A percentile compares a stretch with the other conserved stretches of the same genome.
Evolutionary conservation across 2,329 filamentous ascomycete species (phyloP).

Genomic region (Ampelomyces quisqualis): DNA sequence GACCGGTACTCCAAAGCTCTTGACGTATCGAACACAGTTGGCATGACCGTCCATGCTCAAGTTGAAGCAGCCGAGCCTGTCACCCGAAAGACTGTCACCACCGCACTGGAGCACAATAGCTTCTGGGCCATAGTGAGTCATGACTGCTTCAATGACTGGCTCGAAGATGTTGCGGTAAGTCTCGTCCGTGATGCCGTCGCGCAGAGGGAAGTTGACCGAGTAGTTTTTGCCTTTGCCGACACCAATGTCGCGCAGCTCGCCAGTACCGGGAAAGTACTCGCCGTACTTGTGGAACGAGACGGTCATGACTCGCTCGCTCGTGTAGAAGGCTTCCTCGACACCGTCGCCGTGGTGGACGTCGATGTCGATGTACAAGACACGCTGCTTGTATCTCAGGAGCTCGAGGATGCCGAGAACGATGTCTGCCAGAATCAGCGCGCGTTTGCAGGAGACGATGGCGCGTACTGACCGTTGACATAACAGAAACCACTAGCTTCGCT

Average conservation of each 20-base stretch:
- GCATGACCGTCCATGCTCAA: constrained; percentile 69
- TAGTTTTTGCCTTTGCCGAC: constrained; percentile 68
- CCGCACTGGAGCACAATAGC: constrained; percentile 70
- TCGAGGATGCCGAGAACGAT: constrained; percentile 93
- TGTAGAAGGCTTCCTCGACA: constrained; percentile 71
- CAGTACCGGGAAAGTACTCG: constrained; percentile 70
- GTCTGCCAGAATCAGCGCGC: constrained; percentile 55
- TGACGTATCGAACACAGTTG: constrained; percentile 69
- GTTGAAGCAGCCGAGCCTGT: constrained; percentile 69
- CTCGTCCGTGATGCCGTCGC: constrained; percentile 67
- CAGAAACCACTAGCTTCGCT: constrained; percentile 94
- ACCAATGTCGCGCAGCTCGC: constrained; percentile 67
- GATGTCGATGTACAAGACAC: constrained; percentile 93
- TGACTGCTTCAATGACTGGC: constrained; percentile 65
- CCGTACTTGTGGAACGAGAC: constrained; percentile 73
- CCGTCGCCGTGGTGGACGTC: constrained; percentile 89
- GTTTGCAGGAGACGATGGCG: not conserved
- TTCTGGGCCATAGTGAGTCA: constrained; percentile 68
- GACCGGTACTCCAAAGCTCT: constrained; percentile 65
- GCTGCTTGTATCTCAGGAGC: constrained; percentile 76
- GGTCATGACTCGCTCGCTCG: constrained; percentile 70
- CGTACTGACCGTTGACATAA: constrained; percentile 74
- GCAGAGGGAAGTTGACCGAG: constrained; percentile 67
- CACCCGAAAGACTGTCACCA: constrained; percentile 66
- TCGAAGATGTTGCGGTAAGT: constrained; percentile 70